Percentiles rank a stretch among this genome's conserved stretches.
Evolutionary conservation across 176 grass and related monocot species (phyloP).

Genomic region (Elymus sibiricus): DNA sequence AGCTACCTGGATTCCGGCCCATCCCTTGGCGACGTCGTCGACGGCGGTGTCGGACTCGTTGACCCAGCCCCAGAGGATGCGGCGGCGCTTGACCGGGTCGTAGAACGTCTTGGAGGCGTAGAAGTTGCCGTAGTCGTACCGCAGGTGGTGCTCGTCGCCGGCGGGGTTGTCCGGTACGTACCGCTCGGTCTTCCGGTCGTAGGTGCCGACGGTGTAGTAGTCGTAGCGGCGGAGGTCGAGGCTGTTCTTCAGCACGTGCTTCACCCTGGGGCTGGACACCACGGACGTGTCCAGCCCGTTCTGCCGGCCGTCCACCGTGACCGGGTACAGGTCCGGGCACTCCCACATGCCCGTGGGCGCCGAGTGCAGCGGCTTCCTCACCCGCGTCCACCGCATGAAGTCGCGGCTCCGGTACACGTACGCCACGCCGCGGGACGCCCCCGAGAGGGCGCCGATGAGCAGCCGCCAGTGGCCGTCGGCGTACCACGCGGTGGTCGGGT

Average conservation of each 20-base stretch:
- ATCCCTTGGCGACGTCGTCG: slow-evolving; percentile 63
- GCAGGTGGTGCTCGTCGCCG: slow-evolving; percentile 42
- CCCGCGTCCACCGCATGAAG: slow-evolving; percentile 56
- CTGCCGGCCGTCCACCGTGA: slow-evolving; percentile 1
- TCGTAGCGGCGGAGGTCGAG: slow-evolving; percentile 66
- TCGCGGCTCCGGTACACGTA: slow-evolving; percentile 71
- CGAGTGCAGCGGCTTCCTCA: slow-evolving; percentile 59
- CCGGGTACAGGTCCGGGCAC: slow-evolving; percentile 83
- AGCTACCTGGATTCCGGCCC: slow-evolving; percentile 81
- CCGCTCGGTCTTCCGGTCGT: slow-evolving; percentile 34
- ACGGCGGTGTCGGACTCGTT: slow-evolving; percentile 62
- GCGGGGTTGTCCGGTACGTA: slow-evolving; percentile 57
- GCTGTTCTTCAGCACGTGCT: slow-evolving; percentile 81
- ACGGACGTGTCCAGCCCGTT: slow-evolving; percentile 39
- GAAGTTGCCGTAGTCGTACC: slow-evolving; percentile 86
- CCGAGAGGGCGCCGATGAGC: slow-evolving; percentile 39
- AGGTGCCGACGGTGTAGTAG: slow-evolving; percentile 73
- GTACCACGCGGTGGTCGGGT: slow-evolving; percentile 73
- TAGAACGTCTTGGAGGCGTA: slow-evolving; percentile 92
- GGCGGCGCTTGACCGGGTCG: slow-evolving; percentile 51
- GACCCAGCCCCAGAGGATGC: slow-evolving; percentile 84
- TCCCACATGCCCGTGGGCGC: slow-evolving; percentile 80
- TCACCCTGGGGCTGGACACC: neutral
- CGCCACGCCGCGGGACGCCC: slow-evolving; percentile 21
- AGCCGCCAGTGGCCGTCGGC: slow-evolving; percentile 49